Conservation (phyloP, 768 basidiomycete genomes). For the Lactarius sanguifluus region DNA sequence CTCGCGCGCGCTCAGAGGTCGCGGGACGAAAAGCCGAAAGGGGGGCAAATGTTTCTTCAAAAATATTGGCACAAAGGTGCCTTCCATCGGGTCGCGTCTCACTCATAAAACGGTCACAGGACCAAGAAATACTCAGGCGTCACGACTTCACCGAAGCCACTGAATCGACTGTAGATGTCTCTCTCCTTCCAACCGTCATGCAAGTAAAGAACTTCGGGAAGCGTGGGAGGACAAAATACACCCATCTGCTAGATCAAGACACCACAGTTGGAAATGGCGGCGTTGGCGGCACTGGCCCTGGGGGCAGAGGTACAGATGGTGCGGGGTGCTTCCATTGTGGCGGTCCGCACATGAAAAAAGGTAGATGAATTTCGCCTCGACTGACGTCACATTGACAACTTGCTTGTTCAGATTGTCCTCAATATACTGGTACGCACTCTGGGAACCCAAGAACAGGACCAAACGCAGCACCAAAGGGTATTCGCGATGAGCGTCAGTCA, state of each 20-base stretch:
- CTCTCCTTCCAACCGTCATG: constrained; percentile 94
- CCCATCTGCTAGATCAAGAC: constrained; percentile 93
- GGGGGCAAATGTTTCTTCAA: constrained; percentile 89
- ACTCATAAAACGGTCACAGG: constrained; percentile 47
- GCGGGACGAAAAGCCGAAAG: constrained; percentile 87
- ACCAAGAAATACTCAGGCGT: constrained; percentile 78
- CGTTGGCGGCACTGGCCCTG: constrained; percentile 58
- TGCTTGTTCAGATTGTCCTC: constrained; percentile 38
- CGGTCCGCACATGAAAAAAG: constrained; percentile 90
- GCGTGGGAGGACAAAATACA: constrained; percentile 91
- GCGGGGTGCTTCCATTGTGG: constrained; percentile 93
- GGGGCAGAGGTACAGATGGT: constrained; percentile 53
- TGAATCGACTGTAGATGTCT: constrained; percentile 83
- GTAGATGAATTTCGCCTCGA: constrained; percentile 39
- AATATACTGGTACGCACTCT: constrained; percentile 34
- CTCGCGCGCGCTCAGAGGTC: constrained; percentile 78
- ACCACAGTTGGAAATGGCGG: constrained; percentile 67
- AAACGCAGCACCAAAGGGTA: constrained; percentile 33
- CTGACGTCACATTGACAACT: not conserved
- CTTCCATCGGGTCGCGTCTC: constrained; percentile 77
- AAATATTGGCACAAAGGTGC: constrained; percentile 99
- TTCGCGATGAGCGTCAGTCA: constrained; percentile 30
- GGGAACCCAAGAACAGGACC: constrained; percentile 37
- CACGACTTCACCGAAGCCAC: constrained; percentile 91
- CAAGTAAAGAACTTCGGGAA: constrained; percentile 96